phyloP scores from a whole-genome alignment of 805 yeast genomes.

The Cyberlindnera sargentensis region DNA sequence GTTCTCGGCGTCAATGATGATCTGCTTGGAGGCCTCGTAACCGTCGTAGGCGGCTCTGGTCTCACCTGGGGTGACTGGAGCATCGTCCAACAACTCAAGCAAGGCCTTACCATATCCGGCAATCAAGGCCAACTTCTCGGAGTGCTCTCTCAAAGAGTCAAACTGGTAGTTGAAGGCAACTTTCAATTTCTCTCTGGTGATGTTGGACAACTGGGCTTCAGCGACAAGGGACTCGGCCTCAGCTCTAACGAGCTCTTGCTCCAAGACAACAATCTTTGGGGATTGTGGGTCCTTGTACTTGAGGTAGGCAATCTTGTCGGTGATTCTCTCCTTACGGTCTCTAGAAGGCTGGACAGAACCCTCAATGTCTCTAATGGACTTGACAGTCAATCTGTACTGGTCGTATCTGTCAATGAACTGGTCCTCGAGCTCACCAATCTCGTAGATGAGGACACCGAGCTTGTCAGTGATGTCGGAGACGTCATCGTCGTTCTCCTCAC shows the following conservation, averaged over 20 bases:
- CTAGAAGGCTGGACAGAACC: slow-evolving; percentile 84
- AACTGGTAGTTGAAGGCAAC: slow-evolving; percentile 80
- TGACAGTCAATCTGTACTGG: slow-evolving; percentile 77
- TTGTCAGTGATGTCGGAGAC: slow-evolving; percentile 84
- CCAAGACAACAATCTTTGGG: slow-evolving; percentile 69
- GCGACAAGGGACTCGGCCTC: slow-evolving; percentile 90
- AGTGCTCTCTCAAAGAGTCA: slow-evolving; percentile 77
- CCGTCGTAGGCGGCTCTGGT: slow-evolving; percentile 87
- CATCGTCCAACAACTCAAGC: slow-evolving; percentile 73
- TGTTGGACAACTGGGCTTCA: slow-evolving; percentile 84
- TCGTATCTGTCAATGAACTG: slow-evolving; percentile 82
- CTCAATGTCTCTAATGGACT: slow-evolving; percentile 78
- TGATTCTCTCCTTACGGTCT: slow-evolving; percentile 78
- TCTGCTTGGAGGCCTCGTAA: slow-evolving; percentile 82
- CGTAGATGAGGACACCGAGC: slow-evolving; percentile 75
- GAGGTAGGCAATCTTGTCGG: slow-evolving; percentile 77
- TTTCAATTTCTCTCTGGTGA: slow-evolving; percentile 81
- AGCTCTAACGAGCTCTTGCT: slow-evolving; percentile 86
- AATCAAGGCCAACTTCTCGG: slow-evolving; percentile 79
- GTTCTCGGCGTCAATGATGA: slow-evolving; percentile 77
- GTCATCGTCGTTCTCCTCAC: slow-evolving; percentile 80
- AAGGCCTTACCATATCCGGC: slow-evolving; percentile 89
- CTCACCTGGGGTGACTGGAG: slow-evolving; percentile 89
- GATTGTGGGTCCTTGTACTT: slow-evolving; percentile 83
- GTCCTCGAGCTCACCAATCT: slow-evolving; percentile 81